These are phyloP conservation scores for Aspergillus affinis DNA, from an alignment of 495 filamentous ascomycete species.

Conservation along the genomic window DNA sequence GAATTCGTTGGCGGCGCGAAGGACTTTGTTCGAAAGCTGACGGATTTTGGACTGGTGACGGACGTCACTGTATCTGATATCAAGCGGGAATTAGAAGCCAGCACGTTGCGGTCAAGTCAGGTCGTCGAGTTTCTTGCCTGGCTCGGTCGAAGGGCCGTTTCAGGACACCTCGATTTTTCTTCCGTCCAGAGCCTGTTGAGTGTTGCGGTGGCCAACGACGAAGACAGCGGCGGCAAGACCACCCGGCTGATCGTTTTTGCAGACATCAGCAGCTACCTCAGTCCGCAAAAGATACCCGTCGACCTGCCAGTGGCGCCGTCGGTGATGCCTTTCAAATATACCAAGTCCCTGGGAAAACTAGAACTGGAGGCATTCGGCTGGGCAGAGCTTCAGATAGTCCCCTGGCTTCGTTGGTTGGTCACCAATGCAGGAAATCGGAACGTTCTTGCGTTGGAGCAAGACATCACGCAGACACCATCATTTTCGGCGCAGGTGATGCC, in stretches of 20 bases:
- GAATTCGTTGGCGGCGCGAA: slow-evolving; percentile 61
- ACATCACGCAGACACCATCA: slow-evolving; percentile 66
- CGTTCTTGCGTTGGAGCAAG: slow-evolving; percentile 48
- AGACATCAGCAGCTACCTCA: slow-evolving; percentile 72
- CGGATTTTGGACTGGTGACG: slow-evolving; percentile 74
- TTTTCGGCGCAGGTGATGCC: slow-evolving; percentile 79
- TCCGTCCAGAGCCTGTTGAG: slow-evolving; percentile 67
- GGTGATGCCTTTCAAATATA: slow-evolving; percentile 80
- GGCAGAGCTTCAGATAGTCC: slow-evolving; percentile 74
- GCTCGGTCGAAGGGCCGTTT: slow-evolving; percentile 64
- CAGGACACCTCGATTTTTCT: slow-evolving; percentile 63
- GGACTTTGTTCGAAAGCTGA: slow-evolving; percentile 73
- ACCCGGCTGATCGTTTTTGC: slow-evolving; percentile 72
- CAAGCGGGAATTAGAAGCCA: slow-evolving; percentile 70
- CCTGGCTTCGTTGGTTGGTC: slow-evolving; percentile 80
- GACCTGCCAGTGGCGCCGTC: slow-evolving; percentile 80
- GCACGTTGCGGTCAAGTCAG: slow-evolving; percentile 72
- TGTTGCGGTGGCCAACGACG: slow-evolving; percentile 76
- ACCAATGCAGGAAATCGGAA: slow-evolving; percentile 53
- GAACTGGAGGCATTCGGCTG: slow-evolving; percentile 80
- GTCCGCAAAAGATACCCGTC: slow-evolving; percentile 69
- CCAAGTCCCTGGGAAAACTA: slow-evolving; percentile 55
- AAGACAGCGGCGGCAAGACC: slow-evolving; percentile 54
- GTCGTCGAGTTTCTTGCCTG: slow-evolving; percentile 80
- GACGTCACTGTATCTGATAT: slow-evolving; percentile 87